Conservation (phyloP, 345 rosid species). For the Aquilaria yunnanensis region DNA sequence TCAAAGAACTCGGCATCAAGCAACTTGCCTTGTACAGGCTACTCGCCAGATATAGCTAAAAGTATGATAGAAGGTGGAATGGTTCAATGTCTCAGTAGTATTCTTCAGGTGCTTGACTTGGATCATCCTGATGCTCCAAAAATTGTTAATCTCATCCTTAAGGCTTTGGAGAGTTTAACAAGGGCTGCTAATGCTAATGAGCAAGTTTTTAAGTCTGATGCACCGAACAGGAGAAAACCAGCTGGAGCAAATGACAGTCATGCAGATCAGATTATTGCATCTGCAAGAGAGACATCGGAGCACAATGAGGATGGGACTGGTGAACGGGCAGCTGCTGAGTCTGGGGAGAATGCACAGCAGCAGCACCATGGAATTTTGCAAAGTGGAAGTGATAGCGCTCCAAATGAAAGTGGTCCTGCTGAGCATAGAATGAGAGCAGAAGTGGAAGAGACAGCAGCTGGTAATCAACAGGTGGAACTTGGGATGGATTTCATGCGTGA, state of each 20-base stretch:
- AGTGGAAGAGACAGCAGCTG: conserved; percentile 43
- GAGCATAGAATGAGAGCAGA: conserved; percentile 76
- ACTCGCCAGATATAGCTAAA: conserved; percentile 90
- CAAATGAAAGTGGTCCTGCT: conserved; percentile 35
- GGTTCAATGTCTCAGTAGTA: conserved; percentile 66
- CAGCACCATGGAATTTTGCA: conserved; percentile 43
- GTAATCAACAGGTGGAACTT: conserved; percentile 48
- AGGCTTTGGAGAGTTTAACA: conserved; percentile 80
- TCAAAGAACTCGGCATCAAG: conserved; percentile 81
- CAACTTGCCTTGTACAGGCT: conserved; percentile 79
- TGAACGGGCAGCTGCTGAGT: conserved; percentile 40
- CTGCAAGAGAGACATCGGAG: conserved; percentile 40
- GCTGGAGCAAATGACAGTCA: conserved; percentile 41
- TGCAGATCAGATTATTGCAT: conserved; percentile 33
- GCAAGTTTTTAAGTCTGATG: conserved; percentile 63
- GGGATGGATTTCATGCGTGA: conserved; percentile 85
- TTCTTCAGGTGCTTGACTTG: conserved; percentile 83
- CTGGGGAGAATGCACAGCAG: conserved; percentile 37
- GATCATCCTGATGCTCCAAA: conserved; percentile 98
- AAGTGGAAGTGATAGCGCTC: conserved; percentile 39
- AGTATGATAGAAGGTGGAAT: conserved; percentile 94
- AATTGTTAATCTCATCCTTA: conserved; percentile 74
- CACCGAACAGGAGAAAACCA: conserved; percentile 50
- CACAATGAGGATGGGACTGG: conserved; percentile 39
- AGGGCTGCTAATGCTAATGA: conserved; percentile 91